A percentile compares a stretch with the other conserved stretches of the same genome.
Evolutionary conservation across 164 flowering plant genomes (phyloP).

Genomic region (Vitis riparia): DNA sequence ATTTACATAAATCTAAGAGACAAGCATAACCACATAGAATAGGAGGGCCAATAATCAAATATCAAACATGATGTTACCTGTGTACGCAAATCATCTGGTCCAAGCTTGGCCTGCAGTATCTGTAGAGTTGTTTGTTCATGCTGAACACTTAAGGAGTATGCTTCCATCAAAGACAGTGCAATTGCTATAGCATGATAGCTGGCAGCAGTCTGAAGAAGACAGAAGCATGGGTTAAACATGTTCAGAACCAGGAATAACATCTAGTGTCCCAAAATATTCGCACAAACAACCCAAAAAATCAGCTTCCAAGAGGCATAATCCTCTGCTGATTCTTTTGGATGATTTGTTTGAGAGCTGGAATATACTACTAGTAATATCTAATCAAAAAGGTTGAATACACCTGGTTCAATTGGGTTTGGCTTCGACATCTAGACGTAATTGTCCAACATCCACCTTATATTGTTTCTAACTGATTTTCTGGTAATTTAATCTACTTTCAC

Average conservation of each 20-base stretch:
- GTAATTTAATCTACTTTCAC: too few relatives aligned
- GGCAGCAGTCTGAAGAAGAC: conserved; percentile 76
- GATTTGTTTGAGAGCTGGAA: not conserved
- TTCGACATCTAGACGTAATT: not conserved
- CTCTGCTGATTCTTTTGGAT: not conserved
- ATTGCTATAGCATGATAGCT: conserved; percentile 98
- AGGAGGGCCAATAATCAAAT: conserved; percentile 2
- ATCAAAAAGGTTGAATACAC: not conserved
- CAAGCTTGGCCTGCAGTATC: conserved; percentile 85
- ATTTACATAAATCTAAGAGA: not conserved
- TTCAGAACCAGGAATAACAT: not conserved
- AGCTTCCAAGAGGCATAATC: not conserved
- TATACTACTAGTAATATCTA: not conserved
- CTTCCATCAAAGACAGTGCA: conserved; percentile 95
- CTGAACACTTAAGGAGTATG: conserved; percentile 91
- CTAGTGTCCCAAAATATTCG: not conserved
- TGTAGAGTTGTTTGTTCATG: conserved; percentile 95
- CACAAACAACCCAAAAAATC: not conserved
- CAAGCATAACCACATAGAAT: not conserved
- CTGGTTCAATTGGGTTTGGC: not conserved
- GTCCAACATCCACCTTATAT: not conserved
- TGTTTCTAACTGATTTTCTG: not conserved
- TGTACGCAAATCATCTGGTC: conserved; percentile 90
- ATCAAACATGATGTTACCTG: conserved; percentile 49
- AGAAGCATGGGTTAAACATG: conserved; percentile 9